phyloP scores from a whole-genome alignment of 1,284 basidiomycete genomes.

The Boletus smithii region DNA sequence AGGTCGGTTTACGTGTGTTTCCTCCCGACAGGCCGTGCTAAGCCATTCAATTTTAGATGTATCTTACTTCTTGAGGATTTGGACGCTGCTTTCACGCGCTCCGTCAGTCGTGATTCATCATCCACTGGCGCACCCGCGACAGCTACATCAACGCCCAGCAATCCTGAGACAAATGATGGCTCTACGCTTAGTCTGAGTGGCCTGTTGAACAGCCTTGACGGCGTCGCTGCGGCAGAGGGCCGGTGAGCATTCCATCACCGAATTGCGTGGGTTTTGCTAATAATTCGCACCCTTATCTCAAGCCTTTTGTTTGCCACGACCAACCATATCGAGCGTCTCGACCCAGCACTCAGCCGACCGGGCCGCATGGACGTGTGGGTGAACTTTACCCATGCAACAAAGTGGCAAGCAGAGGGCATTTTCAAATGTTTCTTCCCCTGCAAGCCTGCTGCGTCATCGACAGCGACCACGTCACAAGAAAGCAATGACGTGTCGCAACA shows the following conservation, averaged over 20 bases:
- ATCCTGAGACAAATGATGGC: conserved; percentile 57
- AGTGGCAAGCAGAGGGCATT: conserved; percentile 83
- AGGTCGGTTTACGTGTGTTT: conserved; percentile 45
- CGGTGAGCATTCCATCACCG: conserved; percentile 50
- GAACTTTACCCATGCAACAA: conserved; percentile 82
- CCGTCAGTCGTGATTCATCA: conserved; percentile 71
- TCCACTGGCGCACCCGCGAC: conserved; percentile 69
- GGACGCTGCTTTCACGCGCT: conserved; percentile 82
- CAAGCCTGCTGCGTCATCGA: conserved; percentile 36
- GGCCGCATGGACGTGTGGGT: conserved; percentile 88
- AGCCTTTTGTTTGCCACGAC: conserved; percentile 80
- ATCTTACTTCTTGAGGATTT: conserved; percentile 86
- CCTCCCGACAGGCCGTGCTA: conserved; percentile 4
- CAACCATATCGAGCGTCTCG: conserved; percentile 82
- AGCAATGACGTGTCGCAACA: conserved; percentile 53
- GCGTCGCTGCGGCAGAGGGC: conserved; percentile 81
- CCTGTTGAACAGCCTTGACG: conserved; percentile 80
- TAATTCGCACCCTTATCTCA: conserved; percentile 14
- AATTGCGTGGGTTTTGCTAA: conserved; percentile 15
- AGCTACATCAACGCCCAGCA: conserved; percentile 38
- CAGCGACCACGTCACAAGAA: conserved; percentile 27
- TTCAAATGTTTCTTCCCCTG: conserved; percentile 90
- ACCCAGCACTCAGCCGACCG: conserved; percentile 75
- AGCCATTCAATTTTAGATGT: conserved; percentile 48
- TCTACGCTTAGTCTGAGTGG: conserved; percentile 81